These are phyloP conservation scores for Eucalyptus tenuipes DNA, from an alignment of 345 rosid species.

Conservation along the genomic window DNA sequence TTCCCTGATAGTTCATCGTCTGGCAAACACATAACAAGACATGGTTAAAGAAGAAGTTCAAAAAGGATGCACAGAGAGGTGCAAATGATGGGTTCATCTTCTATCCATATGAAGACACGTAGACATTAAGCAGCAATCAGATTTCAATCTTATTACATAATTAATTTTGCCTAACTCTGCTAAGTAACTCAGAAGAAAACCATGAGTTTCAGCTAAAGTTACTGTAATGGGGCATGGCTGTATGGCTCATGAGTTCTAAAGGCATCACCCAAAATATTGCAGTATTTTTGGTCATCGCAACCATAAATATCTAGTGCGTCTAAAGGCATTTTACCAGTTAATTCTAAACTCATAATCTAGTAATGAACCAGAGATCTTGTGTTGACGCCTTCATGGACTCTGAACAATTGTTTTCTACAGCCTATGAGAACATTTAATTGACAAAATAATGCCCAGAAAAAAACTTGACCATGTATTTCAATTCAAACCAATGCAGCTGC, in stretches of 20 bases:
- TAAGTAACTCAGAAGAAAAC: background rate
- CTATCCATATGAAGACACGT: background rate
- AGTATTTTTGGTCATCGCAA: background rate
- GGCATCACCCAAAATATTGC: background rate
- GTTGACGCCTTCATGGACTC: accelerated
- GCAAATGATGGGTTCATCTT: background rate
- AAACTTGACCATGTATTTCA: background rate
- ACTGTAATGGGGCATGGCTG: background rate
- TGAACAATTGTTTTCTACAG: background rate
- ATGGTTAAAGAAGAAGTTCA: background rate
- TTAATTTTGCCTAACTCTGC: background rate
- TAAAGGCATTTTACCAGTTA: background rate
- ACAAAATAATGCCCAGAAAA: background rate
- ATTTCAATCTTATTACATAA: background rate
- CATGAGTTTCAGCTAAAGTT: background rate
- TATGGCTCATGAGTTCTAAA: background rate
- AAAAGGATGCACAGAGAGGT: background rate
- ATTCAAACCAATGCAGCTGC: background rate
- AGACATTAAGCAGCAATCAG: background rate
- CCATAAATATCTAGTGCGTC: background rate
- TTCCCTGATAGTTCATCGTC: background rate
- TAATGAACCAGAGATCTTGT: background rate
- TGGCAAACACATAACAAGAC: background rate
- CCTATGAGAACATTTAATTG: background rate
- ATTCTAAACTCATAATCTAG: background rate